Evolutionary conservation across 345 rosid genomes (phyloP).

Genomic region (Eucalyptus regnans): DNA sequence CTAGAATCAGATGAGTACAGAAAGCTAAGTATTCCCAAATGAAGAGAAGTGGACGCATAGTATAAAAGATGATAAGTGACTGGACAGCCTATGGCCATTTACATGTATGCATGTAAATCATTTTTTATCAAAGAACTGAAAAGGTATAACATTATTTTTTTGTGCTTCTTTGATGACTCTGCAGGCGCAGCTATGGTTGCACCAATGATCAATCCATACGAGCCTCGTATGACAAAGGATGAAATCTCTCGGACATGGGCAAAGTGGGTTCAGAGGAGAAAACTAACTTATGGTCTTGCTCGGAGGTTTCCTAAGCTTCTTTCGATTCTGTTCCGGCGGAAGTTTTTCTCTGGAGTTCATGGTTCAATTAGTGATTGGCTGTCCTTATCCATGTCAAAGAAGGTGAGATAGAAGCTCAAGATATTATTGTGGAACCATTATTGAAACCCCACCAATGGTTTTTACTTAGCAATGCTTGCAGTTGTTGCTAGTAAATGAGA

Average conservation of each 20-base stretch:
- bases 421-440: not conserved
- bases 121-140: not conserved
- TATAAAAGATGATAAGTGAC: not conserved
- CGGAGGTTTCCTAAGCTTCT: slow-evolving; percentile 59
- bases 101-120: not conserved
- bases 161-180: not conserved
- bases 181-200: slow-evolving; percentile 81
- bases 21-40: not conserved
- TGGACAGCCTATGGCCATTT: not conserved
- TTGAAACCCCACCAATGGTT: not conserved
- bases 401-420: slow-evolving; percentile 25
- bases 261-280: slow-evolving; percentile 47
- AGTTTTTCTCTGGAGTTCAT: slow-evolving; percentile 77
- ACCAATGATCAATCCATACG: slow-evolving; percentile 77
- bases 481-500: not conserved
- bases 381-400: slow-evolving; percentile 53
- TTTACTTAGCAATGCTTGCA: not conserved
- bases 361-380: slow-evolving; percentile 63
- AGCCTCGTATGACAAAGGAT: slow-evolving; percentile 68
- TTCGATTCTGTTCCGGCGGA: slow-evolving; percentile 41
- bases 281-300: slow-evolving; percentile 54
- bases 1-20: not conserved
- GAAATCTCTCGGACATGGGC: slow-evolving; percentile 68
- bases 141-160: not conserved
- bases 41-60: not conserved